Conservation (phyloP, 495 filamentous ascomycete genomes). For the Tuber melanosporum region DNA sequence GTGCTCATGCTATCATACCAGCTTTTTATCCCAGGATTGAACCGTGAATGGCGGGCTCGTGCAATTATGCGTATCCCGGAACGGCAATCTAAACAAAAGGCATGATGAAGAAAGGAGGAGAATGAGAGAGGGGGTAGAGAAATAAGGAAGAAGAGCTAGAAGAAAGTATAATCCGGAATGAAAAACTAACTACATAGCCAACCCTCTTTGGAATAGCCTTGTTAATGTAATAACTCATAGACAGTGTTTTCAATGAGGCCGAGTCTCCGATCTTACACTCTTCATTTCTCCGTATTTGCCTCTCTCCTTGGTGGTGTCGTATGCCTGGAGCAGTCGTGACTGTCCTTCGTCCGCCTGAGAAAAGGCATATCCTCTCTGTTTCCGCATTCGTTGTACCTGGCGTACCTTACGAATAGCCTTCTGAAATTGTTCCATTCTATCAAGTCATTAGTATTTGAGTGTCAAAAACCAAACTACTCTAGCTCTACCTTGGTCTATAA, state of each 20-base stretch:
- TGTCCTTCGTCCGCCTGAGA: constrained; percentile 94
- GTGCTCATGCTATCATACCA: background rate
- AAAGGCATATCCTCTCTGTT: constrained; percentile 97
- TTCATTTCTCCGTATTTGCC: constrained; percentile 96
- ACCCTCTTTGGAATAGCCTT: constrained; percentile 20
- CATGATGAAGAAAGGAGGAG: constrained; percentile 6
- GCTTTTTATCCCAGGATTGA: background rate
- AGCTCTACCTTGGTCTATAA: constrained; percentile 73
- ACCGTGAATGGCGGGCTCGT: background rate
- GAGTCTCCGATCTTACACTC: constrained; percentile 46
- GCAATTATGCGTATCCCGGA: background rate
- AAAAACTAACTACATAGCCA: constrained; percentile 31
- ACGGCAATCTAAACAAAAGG: constrained; percentile 4
- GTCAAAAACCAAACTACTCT: constrained; percentile 8
- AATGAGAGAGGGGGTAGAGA: constrained; percentile 15
- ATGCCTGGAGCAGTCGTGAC: constrained; percentile 87
- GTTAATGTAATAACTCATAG: constrained; percentile 27
- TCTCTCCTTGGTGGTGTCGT: constrained; percentile 88
- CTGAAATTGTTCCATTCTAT: constrained; percentile 98
- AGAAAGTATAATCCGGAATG: constrained; percentile 21
- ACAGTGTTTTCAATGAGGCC: constrained; percentile 14
- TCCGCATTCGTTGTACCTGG: constrained; percentile 98
- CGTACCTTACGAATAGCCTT: constrained; percentile 98
- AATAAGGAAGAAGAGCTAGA: constrained; percentile 11
- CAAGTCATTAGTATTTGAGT: constrained; percentile 12